Base-by-base conservation (phyloP, 768 basidiomycete genomes). In the Termitomyces sp. region DNA sequence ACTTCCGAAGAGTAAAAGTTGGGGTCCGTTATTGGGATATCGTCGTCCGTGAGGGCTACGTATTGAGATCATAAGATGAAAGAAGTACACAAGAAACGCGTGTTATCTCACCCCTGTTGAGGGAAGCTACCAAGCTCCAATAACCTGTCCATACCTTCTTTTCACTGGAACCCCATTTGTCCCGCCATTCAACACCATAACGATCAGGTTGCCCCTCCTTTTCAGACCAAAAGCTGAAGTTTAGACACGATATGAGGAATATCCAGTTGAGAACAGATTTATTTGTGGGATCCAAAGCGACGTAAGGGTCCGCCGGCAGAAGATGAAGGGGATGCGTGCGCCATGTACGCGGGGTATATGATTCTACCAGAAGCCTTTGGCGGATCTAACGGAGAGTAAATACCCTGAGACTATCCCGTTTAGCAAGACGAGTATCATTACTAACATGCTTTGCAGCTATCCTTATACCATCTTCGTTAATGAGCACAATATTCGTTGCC, bases 191-290 rank as follows among this genome's bases (percentile, higher is more conserved):
- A 3, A 95, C 85, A 22, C 88, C 90, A 66, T 85, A 96, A 28
- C 90, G 78, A 35, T 81, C 84, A 3, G 74, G 62, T 5, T 62
- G 70, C 0, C 83, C 82, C 60, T 87, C 84, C 43, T 71, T 77
- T 66, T 87, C 84, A 0, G 88, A 92, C 94, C 94, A 95, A 70
- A 92, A 96, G 65, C 82, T 90, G 70, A 92, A 96, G 70, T 93
- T 96, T 52, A 92, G 79, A 16, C 86, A 81, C 2, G 88, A 93
- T 43, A 95, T 86, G 59, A 91, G 81, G 71, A 95, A 94, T 58
- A 95, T 87, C 92, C 92, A 95, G 72, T 94, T 76, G 30, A 94
- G 74, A 48, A 79, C 81, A 43, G 75, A 71, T 66, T 74, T 80
- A 40, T 84, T 88, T 58, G 76, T 70, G 8, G 84, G 79, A 54